Evolutionary conservation across 2,329 filamentous ascomycete genomes (phyloP), one percentile per base, ranked within the genome.

Genomic region (Cytospora schulzeri): DNA sequence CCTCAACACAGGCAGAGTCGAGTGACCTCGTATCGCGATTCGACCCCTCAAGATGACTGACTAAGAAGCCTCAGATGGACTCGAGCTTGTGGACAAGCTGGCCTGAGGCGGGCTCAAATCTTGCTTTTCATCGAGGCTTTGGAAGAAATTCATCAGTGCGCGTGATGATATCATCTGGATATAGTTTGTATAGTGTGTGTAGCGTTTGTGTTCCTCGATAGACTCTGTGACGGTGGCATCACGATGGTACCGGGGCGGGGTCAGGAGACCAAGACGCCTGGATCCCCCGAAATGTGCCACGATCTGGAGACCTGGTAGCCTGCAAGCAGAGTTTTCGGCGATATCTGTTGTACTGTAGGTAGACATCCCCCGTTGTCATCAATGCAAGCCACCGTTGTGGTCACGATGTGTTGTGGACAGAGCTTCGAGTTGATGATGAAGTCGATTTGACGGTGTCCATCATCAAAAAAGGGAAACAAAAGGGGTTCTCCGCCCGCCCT

Each of bases 41-140:
- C 52, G 59, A 29, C n/a, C n/a, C n/a, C n/a, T n/a, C n/a, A 35
- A 53, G 60, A 56, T 55, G 54, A 50, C 29, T 54, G 54, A 50
- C 29, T 54, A 61, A 52, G 6, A 45, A 48, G 41, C 41, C 41
- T 48, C 41, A 45, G 19, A 19, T 5, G 38, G 17, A 45, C 19
- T 19, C 17, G 38, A 45, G 19, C 14, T 2, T 45, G 38, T 45
- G 17, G 19, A 9, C 38, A n/a, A 45, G 38, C 4, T n/a, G 15
- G 41, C n/a, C 7, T 48, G n/a, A 9, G 38, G 41, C n/a, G 17
- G 41, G 41, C 41, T 48, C 9, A 12, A 22, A 22, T 5, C 41
- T 22, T 48, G 19, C 45, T 14, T n/a, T 14, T 48, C 45, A 11
- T 48, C 45, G 45, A 48, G 45, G 24, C 22, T 24, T 24, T 14